Base-by-base conservation (phyloP, 345 rosid genomes). In the Melastoma malabathricum region DNA sequence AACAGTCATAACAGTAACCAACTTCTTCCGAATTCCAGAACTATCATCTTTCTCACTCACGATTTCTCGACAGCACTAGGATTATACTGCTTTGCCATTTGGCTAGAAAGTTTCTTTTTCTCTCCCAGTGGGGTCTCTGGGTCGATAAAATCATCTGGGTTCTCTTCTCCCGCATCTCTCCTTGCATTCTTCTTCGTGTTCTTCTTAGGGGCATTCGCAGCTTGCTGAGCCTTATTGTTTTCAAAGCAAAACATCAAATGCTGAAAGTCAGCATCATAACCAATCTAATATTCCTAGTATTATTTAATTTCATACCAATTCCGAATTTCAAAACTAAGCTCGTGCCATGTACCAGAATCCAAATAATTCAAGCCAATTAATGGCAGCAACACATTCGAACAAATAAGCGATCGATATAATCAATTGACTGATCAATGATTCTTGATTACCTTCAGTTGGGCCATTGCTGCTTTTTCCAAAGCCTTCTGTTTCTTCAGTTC, bases 11-110 rank as follows among this genome's bases (percentile, higher is more conserved):
- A 45, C 49, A 5, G n/a, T 15, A 50, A 13, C n/a, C 54, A 50
- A 22, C 54, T 50, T n/a, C 27, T 25, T 39, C 39, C 16, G 19
- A 34, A 5, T 22, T 38, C 15, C 50, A 50, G 9, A 55, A 43
- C 18, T 43, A 15, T 6, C 13, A 43, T 52, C 47, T 52, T 44
- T 20, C 47, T 51, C 43, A 74, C 88, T 68, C 59, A 92, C 96
- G 95, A 75, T 58, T 80, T 82, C 76, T 90, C 98, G 3, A 86
- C 98, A 0, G 73, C 68, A 54, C 68, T 67, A 5, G 95, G 98
- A 62, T 65, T 82, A 56, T 90, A 90, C 46, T 86, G 93, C 51
- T 86, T 90, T 2, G 96, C 92, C 98, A 90, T 86, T 67, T 70
- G 84, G 52, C 59, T 45, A 9, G 98, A 87, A 48, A 92, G 82